Conservation (phyloP, 306 rosid genomes). For the Sesbania bispinosa region DNA sequence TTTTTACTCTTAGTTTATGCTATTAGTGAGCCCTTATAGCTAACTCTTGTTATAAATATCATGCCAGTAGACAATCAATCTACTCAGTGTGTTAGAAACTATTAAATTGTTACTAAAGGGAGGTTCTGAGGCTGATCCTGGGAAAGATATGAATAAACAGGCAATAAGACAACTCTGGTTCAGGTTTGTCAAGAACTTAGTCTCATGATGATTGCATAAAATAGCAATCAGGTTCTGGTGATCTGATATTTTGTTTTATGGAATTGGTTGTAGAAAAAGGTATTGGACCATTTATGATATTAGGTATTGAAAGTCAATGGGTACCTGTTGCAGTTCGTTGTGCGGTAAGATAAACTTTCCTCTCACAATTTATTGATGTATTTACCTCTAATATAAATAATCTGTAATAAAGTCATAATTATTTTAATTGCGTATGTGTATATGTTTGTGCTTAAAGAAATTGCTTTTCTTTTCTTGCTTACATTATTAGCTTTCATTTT, state of each 20-base stretch:
- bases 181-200: constrained; percentile 58
- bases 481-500: neutral
- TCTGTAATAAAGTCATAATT: neutral
- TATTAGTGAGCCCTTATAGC: constrained; percentile 40
- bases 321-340: constrained; percentile 84
- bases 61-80: constrained; percentile 97
- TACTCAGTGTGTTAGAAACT: constrained; percentile 83
- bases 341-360: constrained; percentile 48
- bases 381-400: neutral
- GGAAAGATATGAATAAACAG: constrained; percentile 72
- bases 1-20: constrained; percentile 15
- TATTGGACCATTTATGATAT: constrained; percentile 76
- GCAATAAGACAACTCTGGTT: constrained; percentile 67
- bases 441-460: neutral
- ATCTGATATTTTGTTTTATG: constrained; percentile 33
- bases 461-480: neutral
- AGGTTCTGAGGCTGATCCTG: constrained; percentile 70
- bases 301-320: constrained; percentile 95
- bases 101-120: constrained; percentile 68
- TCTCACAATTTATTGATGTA: neutral
- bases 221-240: constrained; percentile 17
- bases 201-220: constrained; percentile 24
- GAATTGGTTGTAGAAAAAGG: constrained; percentile 57
- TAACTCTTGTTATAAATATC: constrained; percentile 46
- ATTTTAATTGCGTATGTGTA: neutral